phyloP scores from a whole-genome alignment of 768 basidiomycete species.

The Suillus subalutaceus region DNA sequence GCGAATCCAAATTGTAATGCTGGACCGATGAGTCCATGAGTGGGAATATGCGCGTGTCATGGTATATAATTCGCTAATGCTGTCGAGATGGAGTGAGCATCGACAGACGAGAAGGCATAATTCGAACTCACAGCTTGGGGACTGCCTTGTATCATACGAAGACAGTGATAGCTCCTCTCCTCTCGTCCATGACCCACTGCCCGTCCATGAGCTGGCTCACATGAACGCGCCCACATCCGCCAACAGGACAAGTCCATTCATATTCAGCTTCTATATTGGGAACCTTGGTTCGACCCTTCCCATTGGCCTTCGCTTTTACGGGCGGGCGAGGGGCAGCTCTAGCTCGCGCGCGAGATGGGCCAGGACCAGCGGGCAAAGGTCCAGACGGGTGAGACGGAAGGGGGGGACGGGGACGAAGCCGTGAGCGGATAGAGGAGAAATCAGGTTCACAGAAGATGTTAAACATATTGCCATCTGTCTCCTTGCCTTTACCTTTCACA shows the following conservation, averaged over 20 bases:
- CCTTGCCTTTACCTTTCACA: constrained; percentile 38
- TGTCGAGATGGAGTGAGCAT: background rate
- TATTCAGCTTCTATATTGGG: constrained; percentile 48
- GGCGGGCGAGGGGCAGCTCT: constrained; percentile 10
- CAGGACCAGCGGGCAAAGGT: constrained; percentile 11
- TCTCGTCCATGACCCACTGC: constrained; percentile 61
- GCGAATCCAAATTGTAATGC: constrained; percentile 1
- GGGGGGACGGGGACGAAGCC: constrained; percentile 53
- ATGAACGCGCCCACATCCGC: constrained; percentile 56
- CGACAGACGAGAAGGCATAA: background rate
- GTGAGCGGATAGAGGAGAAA: constrained; percentile 52
- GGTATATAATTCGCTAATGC: background rate
- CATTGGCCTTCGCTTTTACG: constrained; percentile 30
- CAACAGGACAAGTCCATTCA: constrained; percentile 69
- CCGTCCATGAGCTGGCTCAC: constrained; percentile 60
- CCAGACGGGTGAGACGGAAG: constrained; percentile 13
- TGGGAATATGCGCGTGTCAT: background rate
- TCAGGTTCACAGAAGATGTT: constrained; percentile 16
- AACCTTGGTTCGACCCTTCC: constrained; percentile 37
- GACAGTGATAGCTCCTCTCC: constrained; percentile 41
- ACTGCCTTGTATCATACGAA: constrained; percentile 37
- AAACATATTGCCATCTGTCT: constrained; percentile 21
- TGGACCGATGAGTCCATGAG: background rate
- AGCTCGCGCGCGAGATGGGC: constrained; percentile 6
- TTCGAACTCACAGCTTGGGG: background rate